These are phyloP conservation scores for Ceratocystis smalleyi DNA, from an alignment of 2,329 filamentous ascomycete genomes.

Conservation along the genomic window DNA sequence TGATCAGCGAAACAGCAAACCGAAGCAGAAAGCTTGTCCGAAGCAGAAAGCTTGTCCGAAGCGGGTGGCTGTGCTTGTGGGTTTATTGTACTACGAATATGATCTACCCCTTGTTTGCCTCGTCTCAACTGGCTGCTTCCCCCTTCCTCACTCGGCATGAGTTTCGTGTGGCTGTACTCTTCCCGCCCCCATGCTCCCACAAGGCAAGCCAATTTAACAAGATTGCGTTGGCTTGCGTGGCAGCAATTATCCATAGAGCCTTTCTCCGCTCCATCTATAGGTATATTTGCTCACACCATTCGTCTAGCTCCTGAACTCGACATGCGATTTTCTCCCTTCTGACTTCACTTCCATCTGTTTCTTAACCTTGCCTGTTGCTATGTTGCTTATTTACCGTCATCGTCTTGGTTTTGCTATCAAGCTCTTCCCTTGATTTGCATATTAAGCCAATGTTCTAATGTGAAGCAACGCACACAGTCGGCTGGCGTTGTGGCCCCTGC, in stretches of 20 bases:
- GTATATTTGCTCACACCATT: background rate
- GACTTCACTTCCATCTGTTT: background rate
- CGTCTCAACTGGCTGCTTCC: background rate
- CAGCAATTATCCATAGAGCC: background rate
- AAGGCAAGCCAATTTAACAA: background rate
- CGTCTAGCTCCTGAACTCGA: too few relatives aligned
- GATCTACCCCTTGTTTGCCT: background rate
- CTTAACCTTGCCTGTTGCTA: background rate
- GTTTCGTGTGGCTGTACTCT: slow-evolving; percentile 5
- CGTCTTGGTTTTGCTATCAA: background rate
- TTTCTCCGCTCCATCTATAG: background rate
- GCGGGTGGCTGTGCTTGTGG: slow-evolving; percentile 2
- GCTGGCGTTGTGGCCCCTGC: background rate
- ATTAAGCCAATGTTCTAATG: background rate
- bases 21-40: background rate
- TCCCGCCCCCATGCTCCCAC: background rate
- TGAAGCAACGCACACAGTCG: background rate
- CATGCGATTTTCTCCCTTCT: background rate
- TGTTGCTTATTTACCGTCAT: background rate
- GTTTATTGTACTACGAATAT: background rate
- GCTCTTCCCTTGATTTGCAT: background rate
- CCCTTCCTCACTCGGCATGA: background rate
- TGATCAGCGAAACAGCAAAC: background rate
- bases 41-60: background rate
- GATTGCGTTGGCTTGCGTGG: background rate